Percentiles rank a stretch among this genome's conserved stretches.
Conservation (phyloP, 2,329 filamentous ascomycete genomes). For the Colletotrichum costaricense region DNA sequence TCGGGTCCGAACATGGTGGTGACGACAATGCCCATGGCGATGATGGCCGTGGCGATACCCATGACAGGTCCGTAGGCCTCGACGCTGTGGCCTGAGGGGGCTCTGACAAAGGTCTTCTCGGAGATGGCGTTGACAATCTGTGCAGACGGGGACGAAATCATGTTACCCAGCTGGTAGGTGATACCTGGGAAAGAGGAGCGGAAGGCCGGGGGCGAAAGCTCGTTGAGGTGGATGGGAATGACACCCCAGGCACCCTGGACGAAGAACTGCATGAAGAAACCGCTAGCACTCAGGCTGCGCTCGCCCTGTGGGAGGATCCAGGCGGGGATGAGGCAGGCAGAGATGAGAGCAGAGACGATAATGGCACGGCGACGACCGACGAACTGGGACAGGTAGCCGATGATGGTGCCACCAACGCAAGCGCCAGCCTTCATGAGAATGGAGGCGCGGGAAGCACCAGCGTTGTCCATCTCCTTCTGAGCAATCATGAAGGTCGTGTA, state of each 20-base stretch:
- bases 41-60: conserved; percentile 82
- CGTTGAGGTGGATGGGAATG: conserved; percentile 79
- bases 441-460: conserved; percentile 75
- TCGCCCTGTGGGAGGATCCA: conserved; percentile 76
- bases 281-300: conserved; percentile 68
- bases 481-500: conserved; percentile 85
- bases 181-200: conserved; percentile 77
- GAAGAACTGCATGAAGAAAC: conserved; percentile 78
- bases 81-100: conserved; percentile 63
- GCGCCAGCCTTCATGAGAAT: conserved; percentile 85
- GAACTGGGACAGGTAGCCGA: conserved; percentile 81
- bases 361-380: conserved; percentile 79
- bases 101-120: conserved; percentile 68
- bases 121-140: conserved; percentile 83
- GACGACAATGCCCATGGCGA: conserved; percentile 74
- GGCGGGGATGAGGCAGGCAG: conserved; percentile 72
- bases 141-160: conserved; percentile 77
- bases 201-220: conserved; percentile 77
- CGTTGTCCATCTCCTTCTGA: conserved; percentile 75
- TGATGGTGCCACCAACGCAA: conserved; percentile 77
- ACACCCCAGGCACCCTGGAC: conserved; percentile 76
- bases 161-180: conserved; percentile 81
- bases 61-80: conserved; percentile 81
- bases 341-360: conserved; percentile 68
- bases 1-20: conserved; percentile 80